phyloP scores from a whole-genome alignment of 805 yeast genomes.

The Starmera amethionina region DNA sequence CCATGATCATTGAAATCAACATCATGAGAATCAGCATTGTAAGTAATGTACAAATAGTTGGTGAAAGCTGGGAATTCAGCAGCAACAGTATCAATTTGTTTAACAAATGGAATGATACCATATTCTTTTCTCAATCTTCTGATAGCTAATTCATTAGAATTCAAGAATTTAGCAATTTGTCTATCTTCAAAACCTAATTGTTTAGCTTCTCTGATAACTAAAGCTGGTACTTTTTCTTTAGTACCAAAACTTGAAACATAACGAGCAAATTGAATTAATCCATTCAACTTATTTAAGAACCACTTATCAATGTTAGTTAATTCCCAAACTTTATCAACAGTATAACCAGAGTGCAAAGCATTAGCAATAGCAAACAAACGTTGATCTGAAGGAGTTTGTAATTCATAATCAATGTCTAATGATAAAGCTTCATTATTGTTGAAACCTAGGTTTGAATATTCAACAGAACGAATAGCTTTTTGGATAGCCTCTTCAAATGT shows the following conservation, averaged over 20 bases:
- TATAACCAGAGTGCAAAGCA: constrained; percentile 80
- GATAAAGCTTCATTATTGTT: constrained; percentile 61
- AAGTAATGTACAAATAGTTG: constrained; percentile 89
- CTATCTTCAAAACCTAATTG: constrained; percentile 96
- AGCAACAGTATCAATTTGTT: constrained; percentile 97
- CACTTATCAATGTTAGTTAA: constrained; percentile 90
- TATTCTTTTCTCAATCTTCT: constrained; percentile 81
- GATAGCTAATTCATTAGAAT: constrained; percentile 86
- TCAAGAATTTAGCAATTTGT: constrained; percentile 83
- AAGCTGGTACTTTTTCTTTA: constrained; percentile 48
- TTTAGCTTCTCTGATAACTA: constrained; percentile 73
- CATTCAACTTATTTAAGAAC: constrained; percentile 83
- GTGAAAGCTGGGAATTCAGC: constrained; percentile 98
- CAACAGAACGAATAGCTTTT: constrained; percentile 94
- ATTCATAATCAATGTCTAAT: constrained; percentile 84
- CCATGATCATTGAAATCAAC: constrained; percentile 87
- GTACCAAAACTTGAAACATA: constrained; percentile 47
- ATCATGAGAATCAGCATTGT: constrained; percentile 85
- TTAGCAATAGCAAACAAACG: constrained; percentile 95
- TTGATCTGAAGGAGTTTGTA: constrained; percentile 96
- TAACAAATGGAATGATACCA: constrained; percentile 85
- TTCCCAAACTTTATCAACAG: constrained; percentile 87
- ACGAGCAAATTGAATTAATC: constrained; percentile 63
- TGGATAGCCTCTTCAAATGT: constrained; percentile 97
- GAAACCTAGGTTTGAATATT: constrained; percentile 93